These are phyloP conservation scores for Casuarina equisetifolia DNA, from an alignment of 306 rosid genomes.

Conservation along the genomic window DNA sequence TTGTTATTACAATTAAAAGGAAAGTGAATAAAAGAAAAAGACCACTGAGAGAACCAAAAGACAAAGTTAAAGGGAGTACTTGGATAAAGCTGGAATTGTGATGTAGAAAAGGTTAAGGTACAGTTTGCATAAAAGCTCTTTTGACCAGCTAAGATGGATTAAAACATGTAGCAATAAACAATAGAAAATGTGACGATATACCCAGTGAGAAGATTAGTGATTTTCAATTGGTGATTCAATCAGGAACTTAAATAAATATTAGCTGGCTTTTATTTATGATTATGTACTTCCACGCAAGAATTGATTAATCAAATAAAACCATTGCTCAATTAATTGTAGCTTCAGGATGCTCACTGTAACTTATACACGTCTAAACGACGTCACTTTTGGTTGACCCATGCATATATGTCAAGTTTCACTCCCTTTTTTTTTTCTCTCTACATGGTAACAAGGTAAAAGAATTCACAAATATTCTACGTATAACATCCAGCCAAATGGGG, in stretches of 20 bases:
- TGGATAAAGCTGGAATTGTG: slow-evolving; percentile 13
- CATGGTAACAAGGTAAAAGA: neutral
- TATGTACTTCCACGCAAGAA: neutral
- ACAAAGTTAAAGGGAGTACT: neutral
- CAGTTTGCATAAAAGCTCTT: neutral
- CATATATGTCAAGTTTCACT: neutral
- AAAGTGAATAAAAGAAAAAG: neutral
- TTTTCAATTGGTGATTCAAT: neutral
- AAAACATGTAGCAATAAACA: slow-evolving; percentile 14
- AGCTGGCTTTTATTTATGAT: neutral
- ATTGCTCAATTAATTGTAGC: neutral
- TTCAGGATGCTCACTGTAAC: neutral
- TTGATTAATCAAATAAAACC: neutral
- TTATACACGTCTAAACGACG: neutral
- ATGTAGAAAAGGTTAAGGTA: slow-evolving; percentile 15
- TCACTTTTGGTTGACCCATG: neutral
- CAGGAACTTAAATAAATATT: slow-evolving; percentile 3
- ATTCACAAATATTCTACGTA: slow-evolving; percentile 3
- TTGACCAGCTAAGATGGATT: slow-evolving; percentile 14
- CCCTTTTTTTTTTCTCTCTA: neutral
- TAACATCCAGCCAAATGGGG: neutral
- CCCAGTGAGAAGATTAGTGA: neutral
- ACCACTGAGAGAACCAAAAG: slow-evolving; percentile 16
- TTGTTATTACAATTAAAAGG: slow-evolving; percentile 7
- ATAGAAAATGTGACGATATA: neutral